These are phyloP conservation scores for Daldinia concentrica DNA, from an alignment of 495 filamentous ascomycete species.

Conservation along the genomic window DNA sequence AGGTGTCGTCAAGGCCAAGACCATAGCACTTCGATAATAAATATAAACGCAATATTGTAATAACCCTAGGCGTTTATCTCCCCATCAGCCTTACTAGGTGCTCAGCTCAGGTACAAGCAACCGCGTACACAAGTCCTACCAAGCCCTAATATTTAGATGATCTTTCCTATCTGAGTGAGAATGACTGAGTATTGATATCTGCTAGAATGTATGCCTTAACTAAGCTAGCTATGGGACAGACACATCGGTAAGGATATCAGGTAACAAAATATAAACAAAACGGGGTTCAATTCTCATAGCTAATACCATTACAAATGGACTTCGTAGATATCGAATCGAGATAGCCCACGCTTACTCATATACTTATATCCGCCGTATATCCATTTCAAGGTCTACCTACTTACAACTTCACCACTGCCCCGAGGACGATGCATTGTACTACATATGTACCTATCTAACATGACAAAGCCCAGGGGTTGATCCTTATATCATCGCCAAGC, in stretches of 20 bases:
- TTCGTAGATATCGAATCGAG: conserved; percentile 9
- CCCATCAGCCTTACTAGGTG: neutral
- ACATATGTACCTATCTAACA: conserved; percentile 47
- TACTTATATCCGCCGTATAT: conserved; percentile 56
- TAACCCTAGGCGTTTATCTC: neutral
- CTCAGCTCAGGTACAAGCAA: neutral
- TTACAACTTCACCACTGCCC: too few relatives aligned
- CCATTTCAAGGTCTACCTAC: conserved; percentile 54
- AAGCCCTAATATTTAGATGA: too few relatives aligned
- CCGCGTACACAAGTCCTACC: neutral
- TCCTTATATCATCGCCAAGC: conserved; percentile 54
- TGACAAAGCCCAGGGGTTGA: conserved; percentile 49
- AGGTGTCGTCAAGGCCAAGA: neutral
- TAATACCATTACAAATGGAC: neutral
- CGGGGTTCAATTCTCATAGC: too few relatives aligned
- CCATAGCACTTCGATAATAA: conserved; percentile 6
- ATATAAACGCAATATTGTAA: neutral
- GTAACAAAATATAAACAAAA: neutral
- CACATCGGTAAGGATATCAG: neutral
- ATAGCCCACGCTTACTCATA: conserved; percentile 52
- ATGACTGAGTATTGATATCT: conserved; percentile 53
- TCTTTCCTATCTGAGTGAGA: conserved; percentile 23
- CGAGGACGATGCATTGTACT: neutral
- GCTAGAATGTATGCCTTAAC: conserved; percentile 38
- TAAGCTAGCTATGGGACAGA: neutral